Evolutionary conservation across 1,284 basidiomycete species (phyloP).

Genomic region (Tilletia setariae): DNA sequence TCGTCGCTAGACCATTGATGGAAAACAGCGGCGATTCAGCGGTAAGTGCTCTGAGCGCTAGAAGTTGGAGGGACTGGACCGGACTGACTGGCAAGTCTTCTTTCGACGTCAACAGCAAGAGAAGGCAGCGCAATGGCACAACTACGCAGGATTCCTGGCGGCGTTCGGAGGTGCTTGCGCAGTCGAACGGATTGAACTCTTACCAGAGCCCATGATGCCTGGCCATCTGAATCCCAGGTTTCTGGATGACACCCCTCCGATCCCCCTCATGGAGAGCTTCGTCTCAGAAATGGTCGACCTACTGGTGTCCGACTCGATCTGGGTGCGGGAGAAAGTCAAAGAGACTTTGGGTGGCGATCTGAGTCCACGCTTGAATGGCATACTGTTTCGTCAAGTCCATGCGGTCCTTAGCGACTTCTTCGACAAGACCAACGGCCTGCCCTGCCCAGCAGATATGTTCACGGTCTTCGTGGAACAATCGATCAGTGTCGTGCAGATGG

Average conservation of each 20-base stretch:
- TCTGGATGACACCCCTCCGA: conserved; percentile 27
- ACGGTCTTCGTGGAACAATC: conserved; percentile 51
- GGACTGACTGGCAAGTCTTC: not conserved
- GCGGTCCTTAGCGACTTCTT: conserved; percentile 49
- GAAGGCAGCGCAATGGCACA: conserved; percentile 69
- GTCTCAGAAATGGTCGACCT: conserved; percentile 50
- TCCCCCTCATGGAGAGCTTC: conserved; percentile 37
- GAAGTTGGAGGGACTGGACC: not conserved
- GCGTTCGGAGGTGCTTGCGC: conserved; percentile 70
- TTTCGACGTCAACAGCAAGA: conserved; percentile 24
- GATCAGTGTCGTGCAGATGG: conserved; percentile 42
- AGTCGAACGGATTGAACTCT: conserved; percentile 50
- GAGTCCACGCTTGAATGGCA: conserved; percentile 34
- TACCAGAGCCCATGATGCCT: conserved; percentile 30
- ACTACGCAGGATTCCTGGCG: conserved; percentile 75
- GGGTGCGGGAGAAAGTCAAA: conserved; percentile 52
- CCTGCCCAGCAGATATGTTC: conserved; percentile 42
- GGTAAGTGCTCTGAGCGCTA: not conserved
- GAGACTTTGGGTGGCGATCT: conserved; percentile 47
- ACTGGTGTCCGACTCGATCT: conserved; percentile 48
- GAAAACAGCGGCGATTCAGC: conserved; percentile 61
- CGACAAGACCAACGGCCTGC: conserved; percentile 45
- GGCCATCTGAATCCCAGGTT: conserved; percentile 18
- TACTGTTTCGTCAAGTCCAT: conserved; percentile 47
- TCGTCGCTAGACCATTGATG: conserved; percentile 55